Conservation (phyloP, 768 basidiomycete species). For the Lactarius sp. region DNA sequence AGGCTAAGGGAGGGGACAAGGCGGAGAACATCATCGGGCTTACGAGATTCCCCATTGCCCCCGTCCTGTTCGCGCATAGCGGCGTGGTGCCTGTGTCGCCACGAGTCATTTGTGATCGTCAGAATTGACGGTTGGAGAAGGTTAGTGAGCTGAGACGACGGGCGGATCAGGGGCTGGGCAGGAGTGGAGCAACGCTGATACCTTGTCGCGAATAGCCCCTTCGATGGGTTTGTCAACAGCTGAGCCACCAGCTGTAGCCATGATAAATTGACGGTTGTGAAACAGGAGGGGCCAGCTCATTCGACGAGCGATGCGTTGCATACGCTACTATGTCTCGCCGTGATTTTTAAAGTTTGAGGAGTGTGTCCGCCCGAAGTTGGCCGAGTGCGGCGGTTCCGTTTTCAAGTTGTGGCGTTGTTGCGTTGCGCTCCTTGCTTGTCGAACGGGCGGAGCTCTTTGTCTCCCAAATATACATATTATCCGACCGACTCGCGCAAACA, state of each 20-base stretch:
- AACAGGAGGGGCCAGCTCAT: conserved; percentile 21
- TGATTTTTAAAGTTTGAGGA: not conserved
- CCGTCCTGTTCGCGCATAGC: conserved; percentile 70
- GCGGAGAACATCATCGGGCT: conserved; percentile 31
- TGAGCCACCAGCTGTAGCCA: conserved; percentile 18
- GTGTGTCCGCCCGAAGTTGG: not conserved
- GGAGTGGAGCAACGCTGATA: not conserved
- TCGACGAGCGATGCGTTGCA: conserved; percentile 19
- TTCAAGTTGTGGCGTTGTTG: not conserved
- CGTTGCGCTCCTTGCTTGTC: not conserved
- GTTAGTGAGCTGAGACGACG: conserved; percentile 48
- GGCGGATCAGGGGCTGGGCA: conserved; percentile 23
- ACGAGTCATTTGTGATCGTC: conserved; percentile 74
- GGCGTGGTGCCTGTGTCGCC: conserved; percentile 79
- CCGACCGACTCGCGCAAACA: not conserved
- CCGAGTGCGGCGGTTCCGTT: not conserved
- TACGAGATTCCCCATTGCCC: conserved; percentile 78
- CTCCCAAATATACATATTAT: not conserved
- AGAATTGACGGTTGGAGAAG: conserved; percentile 60
- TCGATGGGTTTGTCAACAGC: conserved; percentile 22
- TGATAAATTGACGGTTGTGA: conserved; percentile 26
- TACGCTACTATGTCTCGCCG: not conserved
- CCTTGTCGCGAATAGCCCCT: conserved; percentile 26
- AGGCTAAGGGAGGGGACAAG: conserved; percentile 9
- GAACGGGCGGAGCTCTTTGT: not conserved